A percentile compares a stretch with the other conserved stretches of the same genome.
phyloP scores from a whole-genome alignment of 768 basidiomycete species.

The Kondoa subrosea region DNA sequence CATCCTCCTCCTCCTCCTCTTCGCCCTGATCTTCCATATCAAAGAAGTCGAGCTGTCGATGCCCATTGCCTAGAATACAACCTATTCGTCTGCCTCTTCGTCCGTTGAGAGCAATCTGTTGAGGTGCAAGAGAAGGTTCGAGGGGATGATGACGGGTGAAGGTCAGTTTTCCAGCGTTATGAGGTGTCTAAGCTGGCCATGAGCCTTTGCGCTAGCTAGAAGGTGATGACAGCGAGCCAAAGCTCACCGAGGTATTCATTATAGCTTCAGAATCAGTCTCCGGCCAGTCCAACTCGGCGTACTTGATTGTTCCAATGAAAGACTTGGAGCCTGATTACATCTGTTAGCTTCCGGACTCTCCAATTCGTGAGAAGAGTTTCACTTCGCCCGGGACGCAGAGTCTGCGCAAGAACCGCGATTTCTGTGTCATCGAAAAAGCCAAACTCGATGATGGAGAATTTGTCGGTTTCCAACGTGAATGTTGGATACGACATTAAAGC shows the following conservation, averaged over 20 bases:
- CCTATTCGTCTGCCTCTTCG: conserved; percentile 12
- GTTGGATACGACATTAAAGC: neutral
- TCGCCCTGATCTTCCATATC: conserved; percentile 34
- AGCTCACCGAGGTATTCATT: neutral
- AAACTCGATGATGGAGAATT: conserved; percentile 13
- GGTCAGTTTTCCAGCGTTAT: conserved; percentile 5
- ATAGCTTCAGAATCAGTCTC: neutral
- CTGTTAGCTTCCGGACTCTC: neutral
- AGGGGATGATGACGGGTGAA: conserved; percentile 6
- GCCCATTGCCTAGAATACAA: conserved; percentile 36
- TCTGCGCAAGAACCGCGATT: conserved; percentile 11
- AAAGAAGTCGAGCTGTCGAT: conserved; percentile 34
- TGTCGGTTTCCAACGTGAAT: neutral
- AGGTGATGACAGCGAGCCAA: neutral
- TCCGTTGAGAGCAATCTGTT: conserved; percentile 15
- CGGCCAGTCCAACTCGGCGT: neutral
- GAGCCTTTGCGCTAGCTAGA: neutral
- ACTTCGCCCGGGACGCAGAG: neutral
- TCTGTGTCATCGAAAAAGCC: conserved; percentile 19
- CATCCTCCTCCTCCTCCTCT: conserved; percentile 36
- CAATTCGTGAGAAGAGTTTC: neutral
- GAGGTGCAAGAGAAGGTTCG: conserved; percentile 11
- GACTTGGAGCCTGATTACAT: neutral
- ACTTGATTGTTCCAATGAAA: conserved; percentile 3
- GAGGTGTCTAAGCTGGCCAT: neutral